Evolutionary conservation across 2,329 filamentous ascomycete genomes (phyloP).

Genomic region (Coleophoma eucalyptorum): DNA sequence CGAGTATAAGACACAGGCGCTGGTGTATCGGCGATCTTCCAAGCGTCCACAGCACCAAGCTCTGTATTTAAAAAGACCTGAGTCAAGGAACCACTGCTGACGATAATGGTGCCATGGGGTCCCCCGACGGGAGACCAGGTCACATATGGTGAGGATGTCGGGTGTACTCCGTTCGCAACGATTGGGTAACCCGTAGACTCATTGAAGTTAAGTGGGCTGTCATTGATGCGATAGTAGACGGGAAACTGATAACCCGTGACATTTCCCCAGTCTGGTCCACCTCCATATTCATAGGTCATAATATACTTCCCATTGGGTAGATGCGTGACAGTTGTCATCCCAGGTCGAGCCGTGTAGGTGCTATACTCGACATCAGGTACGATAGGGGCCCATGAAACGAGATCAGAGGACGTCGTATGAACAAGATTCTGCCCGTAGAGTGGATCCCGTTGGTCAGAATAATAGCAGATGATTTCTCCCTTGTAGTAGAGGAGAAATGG

Average conservation of each 20-base stretch:
- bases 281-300: constrained; percentile 53
- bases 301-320: constrained; percentile 55
- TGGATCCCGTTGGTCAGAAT: constrained; percentile 67
- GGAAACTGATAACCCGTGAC: constrained; percentile 20
- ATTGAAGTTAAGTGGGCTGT: constrained; percentile 24
- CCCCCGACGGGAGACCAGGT: constrained; percentile 25
- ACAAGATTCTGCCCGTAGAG: constrained; percentile 65
- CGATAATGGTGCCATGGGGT: constrained; percentile 24
- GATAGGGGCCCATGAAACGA: constrained; percentile 53
- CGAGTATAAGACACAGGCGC: constrained; percentile 21
- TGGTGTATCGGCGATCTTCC: constrained; percentile 22
- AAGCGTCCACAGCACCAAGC: constrained; percentile 20
- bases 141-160: constrained; percentile 22
- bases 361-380: constrained; percentile 61
- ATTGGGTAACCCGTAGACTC: constrained; percentile 15
- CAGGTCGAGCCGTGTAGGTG: constrained; percentile 60
- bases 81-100: constrained; percentile 17
- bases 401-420: constrained; percentile 53
- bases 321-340: constrained; percentile 60
- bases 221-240: constrained; percentile 26
- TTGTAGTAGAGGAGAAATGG: constrained; percentile 61
- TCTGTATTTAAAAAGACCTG: constrained; percentile 25
- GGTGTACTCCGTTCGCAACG: constrained; percentile 20
- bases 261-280: constrained; percentile 12
- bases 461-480: constrained; percentile 60